A percentile compares a stretch with the other conserved stretches of the same genome.
phyloP scores from a whole-genome alignment of 208 protist genomes.

The Angomonas deanei region DNA sequence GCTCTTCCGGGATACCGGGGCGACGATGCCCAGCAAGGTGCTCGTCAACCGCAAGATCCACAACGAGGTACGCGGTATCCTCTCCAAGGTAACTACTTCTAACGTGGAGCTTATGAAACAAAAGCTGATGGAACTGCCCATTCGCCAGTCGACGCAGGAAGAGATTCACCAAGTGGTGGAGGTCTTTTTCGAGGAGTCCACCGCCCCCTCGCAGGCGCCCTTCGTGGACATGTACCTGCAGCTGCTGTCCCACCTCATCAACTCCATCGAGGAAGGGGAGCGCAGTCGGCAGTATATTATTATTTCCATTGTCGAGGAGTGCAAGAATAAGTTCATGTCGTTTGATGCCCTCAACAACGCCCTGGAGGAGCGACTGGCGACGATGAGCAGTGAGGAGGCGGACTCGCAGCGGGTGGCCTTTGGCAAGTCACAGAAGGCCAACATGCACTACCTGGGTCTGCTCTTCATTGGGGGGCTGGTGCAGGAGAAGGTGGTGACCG shows the following conservation, averaged over 20 bases:
- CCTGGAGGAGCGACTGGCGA: slow-evolving; percentile 1
- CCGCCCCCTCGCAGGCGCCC: slow-evolving; percentile 63
- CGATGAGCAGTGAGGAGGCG: slow-evolving; percentile 13
- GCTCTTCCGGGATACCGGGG: slow-evolving; percentile 54
- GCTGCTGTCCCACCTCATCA: slow-evolving; percentile 68
- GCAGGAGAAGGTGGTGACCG: slow-evolving; percentile 42
- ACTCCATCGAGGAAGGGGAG: slow-evolving; percentile 59
- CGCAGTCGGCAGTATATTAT: slow-evolving; percentile 62
- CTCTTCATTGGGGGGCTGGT: slow-evolving; percentile 64
- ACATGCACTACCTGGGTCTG: slow-evolving; percentile 80
- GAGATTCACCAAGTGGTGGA: slow-evolving; percentile 83
- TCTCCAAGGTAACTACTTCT: slow-evolving; percentile 65
- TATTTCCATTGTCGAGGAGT: slow-evolving; percentile 66
- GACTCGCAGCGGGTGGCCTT: slow-evolving; percentile 52
- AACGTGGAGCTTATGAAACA: slow-evolving; percentile 73
- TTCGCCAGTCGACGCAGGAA: slow-evolving; percentile 78
- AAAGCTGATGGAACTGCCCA: slow-evolving; percentile 66
- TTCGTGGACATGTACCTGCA: slow-evolving; percentile 78
- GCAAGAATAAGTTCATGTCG: slow-evolving; percentile 62
- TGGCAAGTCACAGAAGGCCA: slow-evolving; percentile 72
- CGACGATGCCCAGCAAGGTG: slow-evolving; percentile 57
- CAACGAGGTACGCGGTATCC: slow-evolving; percentile 84
- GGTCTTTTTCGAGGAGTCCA: slow-evolving; percentile 84
- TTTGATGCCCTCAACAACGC: slow-evolving; percentile 16
- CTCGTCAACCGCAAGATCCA: slow-evolving; percentile 69